These are phyloP conservation scores for Fraxinus pennsylvanica DNA, from an alignment of 257 asterid genomes.

Conservation along the genomic window DNA sequence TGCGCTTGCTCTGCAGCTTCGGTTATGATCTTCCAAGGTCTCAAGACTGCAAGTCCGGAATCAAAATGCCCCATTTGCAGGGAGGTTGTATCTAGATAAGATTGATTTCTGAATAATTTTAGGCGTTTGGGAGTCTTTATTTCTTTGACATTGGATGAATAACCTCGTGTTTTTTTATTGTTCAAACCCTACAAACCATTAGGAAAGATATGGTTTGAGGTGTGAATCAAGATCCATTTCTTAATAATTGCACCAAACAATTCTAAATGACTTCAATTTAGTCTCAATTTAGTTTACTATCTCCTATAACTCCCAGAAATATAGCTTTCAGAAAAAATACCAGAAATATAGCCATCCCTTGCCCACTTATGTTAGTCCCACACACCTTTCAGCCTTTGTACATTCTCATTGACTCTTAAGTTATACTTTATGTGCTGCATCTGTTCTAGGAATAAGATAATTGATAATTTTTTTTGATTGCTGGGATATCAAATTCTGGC, in stretches of 20 bases:
- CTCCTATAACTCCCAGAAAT: not conserved
- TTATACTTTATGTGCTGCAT: not conserved
- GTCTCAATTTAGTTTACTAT: not conserved
- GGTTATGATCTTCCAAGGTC: constrained; percentile 72
- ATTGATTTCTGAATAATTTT: not conserved
- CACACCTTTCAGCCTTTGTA: not conserved
- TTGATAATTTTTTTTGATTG: not conserved
- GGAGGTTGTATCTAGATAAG: constrained; percentile 47
- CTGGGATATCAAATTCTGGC: not conserved
- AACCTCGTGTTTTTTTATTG: not conserved
- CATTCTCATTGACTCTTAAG: not conserved
- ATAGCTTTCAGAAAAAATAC: not conserved
- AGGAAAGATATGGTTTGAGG: not conserved
- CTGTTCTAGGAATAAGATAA: not conserved
- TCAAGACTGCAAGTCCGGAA: constrained; percentile 53
- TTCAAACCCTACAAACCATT: not conserved
- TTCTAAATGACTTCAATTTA: not conserved
- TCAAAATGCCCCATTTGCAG: constrained; percentile 84
- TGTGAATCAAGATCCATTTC: not conserved
- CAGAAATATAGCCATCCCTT: not conserved
- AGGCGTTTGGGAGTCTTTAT: not conserved
- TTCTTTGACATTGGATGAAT: not conserved
- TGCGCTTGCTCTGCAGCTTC: constrained; percentile 86
- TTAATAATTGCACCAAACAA: not conserved
- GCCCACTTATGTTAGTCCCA: not conserved